phyloP scores from a whole-genome alignment of 768 basidiomycete species.

The Hygrocybe coccinea region DNA sequence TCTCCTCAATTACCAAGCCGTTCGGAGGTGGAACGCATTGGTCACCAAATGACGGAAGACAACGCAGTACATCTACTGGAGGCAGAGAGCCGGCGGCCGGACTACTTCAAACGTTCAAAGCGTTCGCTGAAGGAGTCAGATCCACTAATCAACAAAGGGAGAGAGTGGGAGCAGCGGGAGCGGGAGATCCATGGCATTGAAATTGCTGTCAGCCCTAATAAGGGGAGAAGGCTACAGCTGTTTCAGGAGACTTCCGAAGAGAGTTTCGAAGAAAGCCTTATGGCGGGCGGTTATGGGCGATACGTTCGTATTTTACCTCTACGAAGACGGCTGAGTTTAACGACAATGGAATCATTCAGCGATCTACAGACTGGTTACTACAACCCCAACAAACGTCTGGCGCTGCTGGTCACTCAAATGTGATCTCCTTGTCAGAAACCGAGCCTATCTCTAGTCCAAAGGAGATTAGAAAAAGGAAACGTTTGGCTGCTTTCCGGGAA shows the following conservation, averaged over 20 bases:
- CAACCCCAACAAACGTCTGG: constrained; percentile 48
- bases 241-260: constrained; percentile 82
- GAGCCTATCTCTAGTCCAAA: constrained; percentile 47
- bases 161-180: constrained; percentile 28
- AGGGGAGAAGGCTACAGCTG: constrained; percentile 66
- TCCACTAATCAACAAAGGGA: constrained; percentile 33
- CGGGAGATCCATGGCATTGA: constrained; percentile 39
- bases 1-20: constrained; percentile 22
- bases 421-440: constrained; percentile 39
- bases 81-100: constrained; percentile 61
- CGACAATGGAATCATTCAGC: constrained; percentile 27
- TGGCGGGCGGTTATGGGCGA: constrained; percentile 75
- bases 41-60: constrained; percentile 48
- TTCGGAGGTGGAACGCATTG: constrained; percentile 55
- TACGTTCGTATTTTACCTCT: constrained; percentile 48
- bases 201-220: constrained; percentile 64
- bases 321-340: neutral
- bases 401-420: constrained; percentile 41
- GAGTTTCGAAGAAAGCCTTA: constrained; percentile 79
- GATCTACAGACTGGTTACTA: constrained; percentile 58
- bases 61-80: constrained; percentile 46
- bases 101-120: constrained; percentile 62
- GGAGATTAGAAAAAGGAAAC: constrained; percentile 60
- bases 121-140: constrained; percentile 43
- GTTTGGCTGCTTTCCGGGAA: constrained; percentile 64